phyloP scores from a whole-genome alignment of 768 basidiomycete genomes.

The Phylloporus sp. region DNA sequence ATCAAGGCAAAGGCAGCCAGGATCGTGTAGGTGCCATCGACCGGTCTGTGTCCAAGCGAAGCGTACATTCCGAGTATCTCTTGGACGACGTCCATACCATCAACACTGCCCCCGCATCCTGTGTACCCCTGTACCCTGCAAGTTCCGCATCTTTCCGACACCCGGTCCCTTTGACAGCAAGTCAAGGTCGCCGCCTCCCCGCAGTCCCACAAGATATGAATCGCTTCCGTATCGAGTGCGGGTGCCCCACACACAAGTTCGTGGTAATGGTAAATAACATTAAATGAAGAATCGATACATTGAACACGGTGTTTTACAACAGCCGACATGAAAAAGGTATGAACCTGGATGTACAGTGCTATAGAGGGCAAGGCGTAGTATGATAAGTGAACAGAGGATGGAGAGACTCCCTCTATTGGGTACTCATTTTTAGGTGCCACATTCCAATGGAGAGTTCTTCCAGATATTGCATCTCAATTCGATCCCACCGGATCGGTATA shows the following conservation, averaged over 20 bases:
- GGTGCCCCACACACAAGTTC: neutral
- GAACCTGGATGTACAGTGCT: slow-evolving; percentile 10
- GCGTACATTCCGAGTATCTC: slow-evolving; percentile 42
- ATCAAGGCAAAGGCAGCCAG: slow-evolving; percentile 53
- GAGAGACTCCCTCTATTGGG: slow-evolving; percentile 17
- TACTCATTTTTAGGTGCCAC: slow-evolving; percentile 63
- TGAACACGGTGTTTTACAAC: slow-evolving; percentile 20
- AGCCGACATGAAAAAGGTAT: slow-evolving; percentile 1
- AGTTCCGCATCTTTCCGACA: slow-evolving; percentile 13
- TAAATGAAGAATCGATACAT: slow-evolving; percentile 19
- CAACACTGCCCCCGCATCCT: too few relatives aligned
- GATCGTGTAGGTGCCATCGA: slow-evolving; percentile 55
- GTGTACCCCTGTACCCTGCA: slow-evolving; percentile 32
- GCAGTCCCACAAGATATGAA: slow-evolving; percentile 10
- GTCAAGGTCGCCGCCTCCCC: slow-evolving; percentile 3
- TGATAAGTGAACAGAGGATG: slow-evolving; percentile 9
- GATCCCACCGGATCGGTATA: slow-evolving; percentile 65
- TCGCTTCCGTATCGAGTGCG: neutral
- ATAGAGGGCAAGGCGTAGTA: slow-evolving; percentile 1
- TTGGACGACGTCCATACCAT: slow-evolving; percentile 26
- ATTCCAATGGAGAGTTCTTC: slow-evolving; percentile 64
- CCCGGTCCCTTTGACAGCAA: slow-evolving; percentile 34
- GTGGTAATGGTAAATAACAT: slow-evolving; percentile 19
- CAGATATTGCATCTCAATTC: slow-evolving; percentile 63
- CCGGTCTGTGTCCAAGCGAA: slow-evolving; percentile 46